phyloP scores from a whole-genome alignment of 2,329 filamentous ascomycete species.

The Rhinocladiella similis region DNA sequence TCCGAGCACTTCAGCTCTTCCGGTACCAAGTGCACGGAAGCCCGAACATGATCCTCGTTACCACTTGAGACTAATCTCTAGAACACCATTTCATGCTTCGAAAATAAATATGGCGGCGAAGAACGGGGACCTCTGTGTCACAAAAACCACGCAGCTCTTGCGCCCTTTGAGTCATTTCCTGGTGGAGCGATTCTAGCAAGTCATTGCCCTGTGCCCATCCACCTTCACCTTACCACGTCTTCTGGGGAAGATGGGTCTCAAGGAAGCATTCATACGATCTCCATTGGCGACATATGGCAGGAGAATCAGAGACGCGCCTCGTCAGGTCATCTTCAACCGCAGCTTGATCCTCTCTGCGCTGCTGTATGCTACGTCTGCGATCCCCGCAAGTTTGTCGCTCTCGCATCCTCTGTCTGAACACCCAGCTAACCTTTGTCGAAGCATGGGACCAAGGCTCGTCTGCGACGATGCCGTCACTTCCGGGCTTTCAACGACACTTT shows the following conservation, averaged over 20 bases:
- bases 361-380: slow-evolving; percentile 16
- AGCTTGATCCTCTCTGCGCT: slow-evolving; percentile 7
- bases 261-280: slow-evolving; percentile 11
- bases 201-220: too few species aligned
- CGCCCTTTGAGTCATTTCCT: neutral
- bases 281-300: slow-evolving; percentile 13
- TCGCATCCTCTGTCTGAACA: neutral
- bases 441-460: slow-evolving; percentile 39
- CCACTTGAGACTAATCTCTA: neutral
- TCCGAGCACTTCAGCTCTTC: neutral
- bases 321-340: slow-evolving; percentile 16
- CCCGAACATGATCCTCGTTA: neutral
- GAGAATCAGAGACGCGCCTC: slow-evolving; percentile 9
- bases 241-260: slow-evolving; percentile 10
- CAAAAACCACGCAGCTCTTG: neutral
- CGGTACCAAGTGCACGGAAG: neutral
- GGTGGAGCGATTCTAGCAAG: neutral
- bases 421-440: slow-evolving; percentile 10
- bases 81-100: neutral
- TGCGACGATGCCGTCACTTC: slow-evolving; percentile 35
- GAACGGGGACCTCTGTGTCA: neutral
- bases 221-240: too few species aligned
- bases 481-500: slow-evolving; percentile 40
- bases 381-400: slow-evolving; percentile 25
- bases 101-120: neutral